Evolutionary conservation across 2,329 filamentous ascomycete species (phyloP).

Genomic region (Epichloe brachyelytri): DNA sequence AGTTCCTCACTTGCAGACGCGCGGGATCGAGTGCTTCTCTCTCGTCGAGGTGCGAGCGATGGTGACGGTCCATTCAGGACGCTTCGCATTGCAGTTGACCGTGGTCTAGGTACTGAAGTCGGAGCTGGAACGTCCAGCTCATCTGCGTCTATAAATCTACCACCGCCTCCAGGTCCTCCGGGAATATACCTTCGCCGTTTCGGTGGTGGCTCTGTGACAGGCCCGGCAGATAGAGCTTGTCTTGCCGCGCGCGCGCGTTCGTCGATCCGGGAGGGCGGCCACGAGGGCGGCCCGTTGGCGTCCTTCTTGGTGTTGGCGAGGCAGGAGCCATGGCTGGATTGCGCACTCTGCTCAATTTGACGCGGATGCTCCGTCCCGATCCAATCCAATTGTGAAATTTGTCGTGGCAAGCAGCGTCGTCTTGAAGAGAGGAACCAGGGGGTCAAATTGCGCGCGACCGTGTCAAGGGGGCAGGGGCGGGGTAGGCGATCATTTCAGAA

Average conservation of each 20-base stretch:
- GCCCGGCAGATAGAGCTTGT: slow-evolving; percentile 20
- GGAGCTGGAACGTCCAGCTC: slow-evolving; percentile 43
- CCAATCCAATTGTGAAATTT: neutral
- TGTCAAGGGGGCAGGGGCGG: slow-evolving; percentile 17
- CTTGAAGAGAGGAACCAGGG: neutral
- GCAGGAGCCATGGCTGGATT: slow-evolving; percentile 18
- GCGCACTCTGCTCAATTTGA: neutral
- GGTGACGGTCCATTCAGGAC: slow-evolving; percentile 23
- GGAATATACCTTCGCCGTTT: slow-evolving; percentile 72
- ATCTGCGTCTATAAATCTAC: slow-evolving; percentile 67
- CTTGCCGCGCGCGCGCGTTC: slow-evolving; percentile 29
- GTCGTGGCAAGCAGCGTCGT: neutral
- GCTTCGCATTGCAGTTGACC: slow-evolving; percentile 31
- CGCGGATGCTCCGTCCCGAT: neutral
- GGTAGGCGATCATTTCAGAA: slow-evolving; percentile 12
- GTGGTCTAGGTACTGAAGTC: slow-evolving; percentile 26
- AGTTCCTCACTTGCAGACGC: slow-evolving; percentile 37
- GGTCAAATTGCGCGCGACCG: slow-evolving; percentile 17
- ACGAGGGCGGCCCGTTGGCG: slow-evolving; percentile 30
- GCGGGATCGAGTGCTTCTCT: slow-evolving; percentile 43
- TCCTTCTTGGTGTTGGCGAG: slow-evolving; percentile 27
- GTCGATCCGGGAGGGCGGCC: slow-evolving; percentile 33
- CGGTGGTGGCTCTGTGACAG: slow-evolving; percentile 45
- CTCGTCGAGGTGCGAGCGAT: slow-evolving; percentile 38
- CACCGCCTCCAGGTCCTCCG: slow-evolving; percentile 74